Percentiles rank a stretch among this genome's conserved stretches.
Conservation (phyloP, 2,329 filamentous ascomycete species). For the Aspergillus sp. region DNA sequence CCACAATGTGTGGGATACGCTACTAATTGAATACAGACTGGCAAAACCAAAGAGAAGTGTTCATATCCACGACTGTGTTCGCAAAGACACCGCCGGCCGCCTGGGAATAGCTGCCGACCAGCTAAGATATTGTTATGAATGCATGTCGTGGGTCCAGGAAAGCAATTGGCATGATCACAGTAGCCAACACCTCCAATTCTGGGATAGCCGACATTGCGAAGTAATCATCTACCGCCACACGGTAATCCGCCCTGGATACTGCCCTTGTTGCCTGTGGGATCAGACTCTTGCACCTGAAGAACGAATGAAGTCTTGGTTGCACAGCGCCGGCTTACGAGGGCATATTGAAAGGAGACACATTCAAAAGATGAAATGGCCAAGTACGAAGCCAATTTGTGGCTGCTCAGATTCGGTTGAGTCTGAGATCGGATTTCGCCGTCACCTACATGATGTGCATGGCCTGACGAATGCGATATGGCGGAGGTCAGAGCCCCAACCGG, state of each 20-base stretch:
- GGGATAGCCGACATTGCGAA: slow-evolving; percentile 14
- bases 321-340: background rate
- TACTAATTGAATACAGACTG: too few relatives aligned
- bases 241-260: slow-evolving; percentile 7
- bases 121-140: slow-evolving; percentile 12
- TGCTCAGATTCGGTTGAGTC: slow-evolving; percentile 1
- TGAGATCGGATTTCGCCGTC: background rate
- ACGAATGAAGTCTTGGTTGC: slow-evolving; percentile 2
- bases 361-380: slow-evolving; percentile 3
- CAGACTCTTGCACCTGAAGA: background rate
- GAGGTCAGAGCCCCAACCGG: slow-evolving; percentile 4
- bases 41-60: too few relatives aligned
- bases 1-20: too few relatives aligned
- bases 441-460: slow-evolving; percentile 8
- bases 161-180: too few relatives aligned
- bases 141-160: slow-evolving; percentile 13
- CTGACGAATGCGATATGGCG: background rate
- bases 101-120: too few relatives aligned
- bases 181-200: slow-evolving; percentile 14
- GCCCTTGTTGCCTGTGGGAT: slow-evolving; percentile 10
- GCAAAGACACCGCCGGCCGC: too few relatives aligned
- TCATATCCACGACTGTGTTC: too few relatives aligned
- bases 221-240: slow-evolving; percentile 14
- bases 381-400: slow-evolving; percentile 1
- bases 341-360: slow-evolving; percentile 5